Evolutionary conservation across 2,329 filamentous ascomycete species (phyloP), one percentile per base, ranked within the genome.

Genomic region (Metarhizium album): DNA sequence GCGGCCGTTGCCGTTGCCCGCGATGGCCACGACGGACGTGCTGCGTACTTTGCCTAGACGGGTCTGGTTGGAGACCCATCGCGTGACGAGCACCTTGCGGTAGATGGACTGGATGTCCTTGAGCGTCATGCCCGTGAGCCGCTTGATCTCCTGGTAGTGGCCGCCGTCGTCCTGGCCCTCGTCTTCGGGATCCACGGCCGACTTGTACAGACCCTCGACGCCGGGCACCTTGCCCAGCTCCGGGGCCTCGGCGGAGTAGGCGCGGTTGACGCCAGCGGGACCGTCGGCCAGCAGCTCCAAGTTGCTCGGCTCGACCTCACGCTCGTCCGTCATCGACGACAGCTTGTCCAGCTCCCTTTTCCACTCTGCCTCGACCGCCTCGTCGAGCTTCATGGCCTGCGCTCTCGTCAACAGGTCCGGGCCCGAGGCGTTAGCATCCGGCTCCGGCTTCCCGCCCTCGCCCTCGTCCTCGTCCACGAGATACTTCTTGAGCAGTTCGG

Each of bases 31-130:
- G 59, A 82, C 76, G 61, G 91, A 94, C 40, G 76, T 61, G 67
- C 84, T 87, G 58, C 78, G 77, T 53, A 98, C 84, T 76, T 97
- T 98, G 65, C 93, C 93, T 70, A 98, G 82, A 73, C 91, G 87
- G 22, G 93, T 97, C 76, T 97, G 91, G 71, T 98, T 97, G 57
- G 80, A 75, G 53, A 98, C 93, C 40, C 70, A 69, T 62, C 91
- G 87, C 4, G 64, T 63, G 45, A 95, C 86, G 45, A 98, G 71
- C 46, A 78, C 74, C 76, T 94, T 95, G 56, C 79, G 71, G 52
- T 79, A 74, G 53, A 95, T 64, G 4, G 63, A 58, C 45, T 75
- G 56, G 58, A 84, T 75, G 23, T 82, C 68, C 47, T 62, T 58
- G 51, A 82, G 68, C 18, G 59, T 70, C 66, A 83, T 64, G 57